A percentile compares a stretch with the other conserved stretches of the same genome.
Evolutionary conservation across 2,329 filamentous ascomycete genomes (phyloP).

Genomic region (Diaporthe batatas): DNA sequence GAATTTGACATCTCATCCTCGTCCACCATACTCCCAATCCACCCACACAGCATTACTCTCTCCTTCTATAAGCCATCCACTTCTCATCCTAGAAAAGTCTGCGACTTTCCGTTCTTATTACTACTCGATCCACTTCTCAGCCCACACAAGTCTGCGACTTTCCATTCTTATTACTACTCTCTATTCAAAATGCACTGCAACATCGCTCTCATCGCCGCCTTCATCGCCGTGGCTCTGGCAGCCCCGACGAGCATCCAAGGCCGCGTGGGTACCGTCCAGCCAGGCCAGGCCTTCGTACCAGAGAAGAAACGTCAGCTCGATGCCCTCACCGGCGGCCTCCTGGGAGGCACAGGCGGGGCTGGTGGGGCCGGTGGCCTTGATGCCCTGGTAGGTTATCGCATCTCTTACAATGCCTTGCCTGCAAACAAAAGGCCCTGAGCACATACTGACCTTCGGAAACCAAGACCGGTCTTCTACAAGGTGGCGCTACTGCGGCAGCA

Average conservation of each 20-base stretch:
- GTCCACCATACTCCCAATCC: not conserved
- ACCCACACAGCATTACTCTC: too few relatives aligned
- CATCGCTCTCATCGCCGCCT: constrained; percentile 17
- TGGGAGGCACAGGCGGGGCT: constrained; percentile 7
- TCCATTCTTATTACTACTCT: not conserved
- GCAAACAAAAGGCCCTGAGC: not conserved
- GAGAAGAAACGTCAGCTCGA: not conserved
- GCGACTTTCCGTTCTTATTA: not conserved
- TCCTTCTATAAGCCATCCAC: too few relatives aligned
- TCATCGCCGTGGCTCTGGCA: constrained; percentile 6
- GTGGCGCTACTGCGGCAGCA: not conserved
- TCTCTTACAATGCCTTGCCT: not conserved
- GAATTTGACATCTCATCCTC: constrained; percentile 1
- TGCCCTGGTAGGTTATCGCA: not conserved
- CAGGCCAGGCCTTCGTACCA: not conserved
- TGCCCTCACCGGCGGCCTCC: not conserved
- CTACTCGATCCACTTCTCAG: not conserved
- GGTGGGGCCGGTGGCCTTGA: constrained; percentile 10
- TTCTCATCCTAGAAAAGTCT: not conserved
- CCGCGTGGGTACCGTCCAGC: not conserved
- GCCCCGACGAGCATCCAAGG: not conserved
- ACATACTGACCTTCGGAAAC: not conserved
- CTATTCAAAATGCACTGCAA: not conserved
- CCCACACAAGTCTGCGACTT: not conserved
- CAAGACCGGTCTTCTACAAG: constrained; percentile 6